Base-by-base conservation (phyloP, 2,329 filamentous ascomycete genomes). In the Ophiostoma australiae region DNA sequence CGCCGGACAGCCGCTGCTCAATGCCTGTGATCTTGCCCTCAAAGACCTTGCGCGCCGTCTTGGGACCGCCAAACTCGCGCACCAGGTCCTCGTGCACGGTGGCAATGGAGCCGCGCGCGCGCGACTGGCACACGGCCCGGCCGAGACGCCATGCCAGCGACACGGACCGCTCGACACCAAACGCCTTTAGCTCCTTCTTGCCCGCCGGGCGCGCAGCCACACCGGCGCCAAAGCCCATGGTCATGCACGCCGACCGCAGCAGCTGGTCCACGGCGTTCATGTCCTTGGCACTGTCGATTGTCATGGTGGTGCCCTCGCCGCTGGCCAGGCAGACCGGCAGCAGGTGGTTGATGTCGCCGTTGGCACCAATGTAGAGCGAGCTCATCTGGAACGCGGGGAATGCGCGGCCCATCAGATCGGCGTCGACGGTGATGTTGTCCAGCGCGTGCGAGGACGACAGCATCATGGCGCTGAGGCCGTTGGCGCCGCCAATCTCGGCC, bases 401-500 rank as follows among this genome's bases (percentile, higher is more conserved):
- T 2, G 78, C 78, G 65, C 74, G 73, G 70, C 80, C 80, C 80
- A 82, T 81, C 75, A 78, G 78, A 68, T 81, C 80, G 1, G 75
- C 80, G 68, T 81, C 80, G 1, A 81, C 76, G 6, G 76, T 75
- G 0, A 79, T 78, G 2, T 77, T 73, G 63, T 79, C 77, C 52
- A 82, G 81, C 52, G 76, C 76, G 13, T 73, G 72, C 3, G 76
- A 82, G 76, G 72, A 80, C 73, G 70, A 81, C 77, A 70, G 81
- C 76, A 74, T 80, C 77, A 76, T 80, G 37, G 72, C 80, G 75
- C 76, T 80, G 8, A 86, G 77, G 0, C 84, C 84, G 72, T 87
- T 87, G 3, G 81, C 81, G 1, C 85, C 85, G 0, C 85, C 85
- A 61, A 87, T 87, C 72, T 86, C 84, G 5, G 85, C 78, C 1